Evolutionary conservation across 139 green algal species (phyloP).

Genomic region (Klebsormidium nitens): DNA sequence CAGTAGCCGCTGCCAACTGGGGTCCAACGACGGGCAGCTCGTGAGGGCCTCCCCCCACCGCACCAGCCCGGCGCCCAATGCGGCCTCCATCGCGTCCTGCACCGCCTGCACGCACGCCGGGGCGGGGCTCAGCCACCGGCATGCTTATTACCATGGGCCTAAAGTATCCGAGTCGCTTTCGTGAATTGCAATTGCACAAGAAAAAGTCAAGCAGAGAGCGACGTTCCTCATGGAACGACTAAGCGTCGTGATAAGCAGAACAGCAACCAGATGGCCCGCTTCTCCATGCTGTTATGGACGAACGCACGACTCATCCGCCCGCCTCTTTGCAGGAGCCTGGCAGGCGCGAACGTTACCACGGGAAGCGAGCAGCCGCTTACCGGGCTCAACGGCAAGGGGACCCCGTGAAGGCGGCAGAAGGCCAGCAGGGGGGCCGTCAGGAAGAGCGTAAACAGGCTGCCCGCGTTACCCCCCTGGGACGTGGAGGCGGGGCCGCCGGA

Average conservation of each 20-base stretch:
- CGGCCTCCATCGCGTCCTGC: slow-evolving; percentile 15
- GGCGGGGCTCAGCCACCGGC: background rate
- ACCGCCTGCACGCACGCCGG: background rate
- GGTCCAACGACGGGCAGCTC: background rate
- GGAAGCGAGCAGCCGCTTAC: too few relatives aligned
- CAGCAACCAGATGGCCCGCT: too few relatives aligned
- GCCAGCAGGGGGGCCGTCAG: slow-evolving; percentile 23
- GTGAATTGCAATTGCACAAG: too few relatives aligned
- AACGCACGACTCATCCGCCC: background rate
- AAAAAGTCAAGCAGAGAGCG: too few relatives aligned
- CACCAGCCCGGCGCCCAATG: slow-evolving; percentile 1
- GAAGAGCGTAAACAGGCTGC: slow-evolving; percentile 31
- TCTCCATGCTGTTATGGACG: background rate
- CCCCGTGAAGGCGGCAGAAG: slow-evolving; percentile 12
- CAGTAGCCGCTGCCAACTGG: slow-evolving; percentile 16
- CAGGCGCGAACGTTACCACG: too few relatives aligned
- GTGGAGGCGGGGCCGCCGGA: too few relatives aligned
- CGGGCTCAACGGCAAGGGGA: background rate
- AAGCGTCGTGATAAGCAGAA: too few relatives aligned
- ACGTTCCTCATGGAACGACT: too few relatives aligned
- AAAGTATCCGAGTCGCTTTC: too few relatives aligned
- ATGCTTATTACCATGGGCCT: too few relatives aligned
- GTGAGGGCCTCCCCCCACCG: slow-evolving; percentile 14
- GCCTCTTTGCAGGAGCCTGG: background rate
- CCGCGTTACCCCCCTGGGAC: background rate